Evolutionary conservation across 1,139 yeast genomes (phyloP), one percentile per base, ranked within the genome.

Genomic region (Yamadazyma oceani): DNA sequence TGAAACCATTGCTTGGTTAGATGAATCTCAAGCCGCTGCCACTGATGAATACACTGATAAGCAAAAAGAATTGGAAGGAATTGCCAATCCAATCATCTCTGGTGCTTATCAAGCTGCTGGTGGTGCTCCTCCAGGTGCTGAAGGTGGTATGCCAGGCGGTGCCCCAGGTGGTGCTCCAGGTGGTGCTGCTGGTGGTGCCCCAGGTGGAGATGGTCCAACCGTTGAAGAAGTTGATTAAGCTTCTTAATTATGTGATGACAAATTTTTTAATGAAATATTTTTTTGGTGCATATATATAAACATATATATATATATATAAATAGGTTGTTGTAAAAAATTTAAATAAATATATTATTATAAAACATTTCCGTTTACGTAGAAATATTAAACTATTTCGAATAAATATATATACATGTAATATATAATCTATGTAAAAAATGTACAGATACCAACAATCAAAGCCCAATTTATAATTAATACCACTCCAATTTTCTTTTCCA

Each of bases 171-270:
- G 55, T 48, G 75, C 78, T 45, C 39, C 39, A n/a, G 42, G 38
- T 17, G 40, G 37, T 8, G 40, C 36, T 25, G 75, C 78, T 45
- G 40, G 37, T 8, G 37, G 34, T 15, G 69, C 62, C 42, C 70
- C 70, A 35, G 69, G 66, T 45, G 64, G 60, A 26, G 70, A 64
- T 39, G 86, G 85, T 37, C 86, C 86, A 59, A 79, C 86, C 39
- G 86, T 81, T 39, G 87, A 81, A 63, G 87, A 81, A 64, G 86
- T 81, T 53, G 87, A 81, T 59, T 81, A 67, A 60, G 30, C 10
- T 12, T 5, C 13, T 26, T 17, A 13, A 9, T 19, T 6, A 19
- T 19, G 21, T 19, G 17, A 27, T 16, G n/a, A 27, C 7, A 26
- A 9, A 5, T 13, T 13, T 26, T 7, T 9, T 13, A 5, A 26